Evolutionary conservation across 2,329 filamentous ascomycete species (phyloP), one percentile per base, ranked within the genome.

Genomic region (Phialocephala subalpina): DNA sequence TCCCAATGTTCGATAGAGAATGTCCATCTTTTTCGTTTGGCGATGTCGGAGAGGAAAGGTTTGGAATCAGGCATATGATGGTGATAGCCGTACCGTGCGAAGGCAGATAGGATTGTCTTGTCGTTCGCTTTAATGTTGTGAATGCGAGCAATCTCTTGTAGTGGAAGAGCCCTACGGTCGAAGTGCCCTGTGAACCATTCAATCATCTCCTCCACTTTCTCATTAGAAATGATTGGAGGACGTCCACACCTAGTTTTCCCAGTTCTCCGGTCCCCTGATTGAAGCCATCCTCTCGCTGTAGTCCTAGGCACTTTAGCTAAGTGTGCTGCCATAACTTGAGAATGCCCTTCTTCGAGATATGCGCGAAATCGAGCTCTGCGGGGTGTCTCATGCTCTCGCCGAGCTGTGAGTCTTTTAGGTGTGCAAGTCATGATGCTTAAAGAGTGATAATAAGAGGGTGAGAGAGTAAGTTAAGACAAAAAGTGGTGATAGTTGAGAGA

Each of bases 1-100:
- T 69, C 53, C 47, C 27, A 69, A 49, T 69, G 60, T 22, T 14
- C 58, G 36, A 65, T 67, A 22, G 55, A 60, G 35, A 69, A 69
- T 12, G 38, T 69, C 45, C 36, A 69, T 40, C 64, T 29, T 35
- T 65, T 58, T 47, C 56, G 58, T 45, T 63, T 64, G 27, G 57
- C 62, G 29, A 18, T 29, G 22, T 60, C 33, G 1, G 58, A 66
- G 29, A 62, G 35, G 22, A 61, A 60, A 56, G 61, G 60, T 22
- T 68, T 66, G 53, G 16, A 66, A 60, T 66, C 42, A 52, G 61
- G 64, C 5, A 22, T 40, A 62, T 69, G 55, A 40, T 66, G 62
- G 36, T 68, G 56, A 45, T 68, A 68, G 14, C 60, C 66, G 49
- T 61, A 40, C 8, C 66, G 60, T 27, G 29, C 52, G 47, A 68